A percentile compares a stretch with the other conserved stretches of the same genome.
phyloP scores from a whole-genome alignment of 192 early-diverging fungal genomes.

The Umbelopsis sp. region DNA sequence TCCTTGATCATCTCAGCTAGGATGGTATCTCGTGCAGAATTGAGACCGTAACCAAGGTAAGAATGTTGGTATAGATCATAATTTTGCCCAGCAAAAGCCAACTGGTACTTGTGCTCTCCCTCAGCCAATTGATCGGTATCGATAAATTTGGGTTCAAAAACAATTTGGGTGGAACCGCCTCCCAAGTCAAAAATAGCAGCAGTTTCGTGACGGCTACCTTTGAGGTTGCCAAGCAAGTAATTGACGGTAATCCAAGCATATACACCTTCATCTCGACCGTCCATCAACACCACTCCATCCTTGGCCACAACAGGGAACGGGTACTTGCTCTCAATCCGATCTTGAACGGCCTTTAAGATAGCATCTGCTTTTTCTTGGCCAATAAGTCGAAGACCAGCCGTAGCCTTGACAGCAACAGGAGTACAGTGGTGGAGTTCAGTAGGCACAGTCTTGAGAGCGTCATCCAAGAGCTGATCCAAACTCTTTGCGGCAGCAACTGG shows the following conservation, averaged over 20 bases:
- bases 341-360: conserved; percentile 70
- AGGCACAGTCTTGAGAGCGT: conserved; percentile 67
- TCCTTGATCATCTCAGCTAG: conserved; percentile 24
- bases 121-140: conserved; percentile 40
- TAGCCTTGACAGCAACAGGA: conserved; percentile 87
- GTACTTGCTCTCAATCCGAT: conserved; percentile 59
- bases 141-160: conserved; percentile 72
- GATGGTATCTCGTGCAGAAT: conserved; percentile 65
- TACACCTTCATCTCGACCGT: conserved; percentile 89
- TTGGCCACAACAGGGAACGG: conserved; percentile 68
- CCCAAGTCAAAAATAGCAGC: conserved; percentile 91
- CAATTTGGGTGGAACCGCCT: conserved; percentile 89
- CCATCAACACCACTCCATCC: conserved; percentile 79
- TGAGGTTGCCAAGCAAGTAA: conserved; percentile 71
- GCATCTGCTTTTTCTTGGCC: conserved; percentile 64
- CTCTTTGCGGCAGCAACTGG: conserved; percentile 70
- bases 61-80: conserved; percentile 87
- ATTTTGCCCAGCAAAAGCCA: conserved; percentile 64
- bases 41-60: conserved; percentile 87
- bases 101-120: conserved; percentile 66
- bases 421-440: conserved; percentile 62
- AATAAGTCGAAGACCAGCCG: conserved; percentile 79
- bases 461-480: conserved; percentile 69
- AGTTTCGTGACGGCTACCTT: conserved; percentile 44
- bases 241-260: conserved; percentile 93